Conservation (phyloP, 495 filamentous ascomycete species). For the Neurospora sp. region DNA sequence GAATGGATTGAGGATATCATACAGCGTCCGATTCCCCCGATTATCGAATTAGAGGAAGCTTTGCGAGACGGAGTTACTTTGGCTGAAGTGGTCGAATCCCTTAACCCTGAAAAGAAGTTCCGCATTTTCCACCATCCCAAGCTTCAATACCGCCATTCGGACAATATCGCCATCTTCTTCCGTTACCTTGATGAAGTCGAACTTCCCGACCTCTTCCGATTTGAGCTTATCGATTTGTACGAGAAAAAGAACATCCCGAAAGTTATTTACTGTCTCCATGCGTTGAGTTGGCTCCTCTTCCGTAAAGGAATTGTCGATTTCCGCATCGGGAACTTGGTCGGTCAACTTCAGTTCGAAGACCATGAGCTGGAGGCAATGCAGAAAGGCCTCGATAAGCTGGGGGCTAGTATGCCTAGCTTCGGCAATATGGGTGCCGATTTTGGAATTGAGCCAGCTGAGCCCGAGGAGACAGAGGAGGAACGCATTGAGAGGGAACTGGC, state of each 20-base stretch:
- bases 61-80: slow-evolving; percentile 88
- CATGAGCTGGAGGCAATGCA: slow-evolving; percentile 95
- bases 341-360: slow-evolving; percentile 93
- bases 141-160: slow-evolving; percentile 90
- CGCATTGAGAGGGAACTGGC: slow-evolving; percentile 73
- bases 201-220: slow-evolving; percentile 93
- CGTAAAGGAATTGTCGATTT: slow-evolving; percentile 91
- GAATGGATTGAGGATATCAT: slow-evolving; percentile 98
- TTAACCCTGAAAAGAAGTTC: slow-evolving; percentile 62
- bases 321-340: slow-evolving; percentile 95
- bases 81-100: slow-evolving; percentile 88
- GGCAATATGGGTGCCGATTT: slow-evolving; percentile 94
- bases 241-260: slow-evolving; percentile 99
- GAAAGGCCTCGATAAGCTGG: slow-evolving; percentile 90
- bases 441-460: slow-evolving; percentile 61
- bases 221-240: slow-evolving; percentile 95
- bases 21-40: slow-evolving; percentile 77
- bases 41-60: slow-evolving; percentile 92
- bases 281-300: slow-evolving; percentile 88
- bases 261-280: slow-evolving; percentile 98
- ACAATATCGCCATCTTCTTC: slow-evolving; percentile 95
- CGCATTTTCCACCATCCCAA: slow-evolving; percentile 77
- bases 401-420: slow-evolving; percentile 94
- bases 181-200: slow-evolving; percentile 87
- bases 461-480: slow-evolving; percentile 81